Conservation (phyloP, 352 stramenopile species). For the Phytopythium delawarense region DNA sequence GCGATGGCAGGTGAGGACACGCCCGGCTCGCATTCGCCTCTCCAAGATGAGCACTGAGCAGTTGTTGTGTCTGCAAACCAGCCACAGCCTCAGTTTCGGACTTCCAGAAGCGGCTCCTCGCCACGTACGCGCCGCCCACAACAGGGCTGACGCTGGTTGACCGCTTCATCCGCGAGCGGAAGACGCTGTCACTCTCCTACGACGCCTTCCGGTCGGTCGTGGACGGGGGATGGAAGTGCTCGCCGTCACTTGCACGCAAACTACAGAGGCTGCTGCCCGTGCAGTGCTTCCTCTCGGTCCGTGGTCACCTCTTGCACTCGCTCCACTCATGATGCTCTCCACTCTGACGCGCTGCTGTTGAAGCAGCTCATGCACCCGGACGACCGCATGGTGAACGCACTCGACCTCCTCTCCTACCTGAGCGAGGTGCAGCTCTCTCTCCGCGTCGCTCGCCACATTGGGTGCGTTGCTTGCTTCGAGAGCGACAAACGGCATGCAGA, state of each 20-base stretch:
- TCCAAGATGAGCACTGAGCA: neutral
- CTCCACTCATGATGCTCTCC: neutral
- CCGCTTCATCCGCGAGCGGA: constrained; percentile 25
- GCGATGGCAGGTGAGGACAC: neutral
- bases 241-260: constrained; percentile 9
- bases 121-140: constrained; percentile 6
- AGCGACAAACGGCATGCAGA: constrained; percentile 9
- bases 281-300: constrained; percentile 44
- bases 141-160: constrained; percentile 34
- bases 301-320: neutral
- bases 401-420: constrained; percentile 43
- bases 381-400: constrained; percentile 33
- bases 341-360: neutral
- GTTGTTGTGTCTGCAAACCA: neutral
- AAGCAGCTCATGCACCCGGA: constrained; percentile 13
- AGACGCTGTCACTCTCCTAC: constrained; percentile 37
- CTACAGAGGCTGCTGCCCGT: constrained; percentile 26
- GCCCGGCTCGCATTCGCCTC: constrained; percentile 14
- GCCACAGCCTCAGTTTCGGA: constrained; percentile 1
- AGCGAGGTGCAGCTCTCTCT: constrained; percentile 35
- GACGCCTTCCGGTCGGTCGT: constrained; percentile 28
- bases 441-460: constrained; percentile 11
- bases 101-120: constrained; percentile 16
- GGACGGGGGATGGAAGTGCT: constrained; percentile 11
- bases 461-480: constrained; percentile 6